Evolutionary conservation across 164 flowering plant genomes (phyloP).

Genomic region (Stephania japonica): DNA sequence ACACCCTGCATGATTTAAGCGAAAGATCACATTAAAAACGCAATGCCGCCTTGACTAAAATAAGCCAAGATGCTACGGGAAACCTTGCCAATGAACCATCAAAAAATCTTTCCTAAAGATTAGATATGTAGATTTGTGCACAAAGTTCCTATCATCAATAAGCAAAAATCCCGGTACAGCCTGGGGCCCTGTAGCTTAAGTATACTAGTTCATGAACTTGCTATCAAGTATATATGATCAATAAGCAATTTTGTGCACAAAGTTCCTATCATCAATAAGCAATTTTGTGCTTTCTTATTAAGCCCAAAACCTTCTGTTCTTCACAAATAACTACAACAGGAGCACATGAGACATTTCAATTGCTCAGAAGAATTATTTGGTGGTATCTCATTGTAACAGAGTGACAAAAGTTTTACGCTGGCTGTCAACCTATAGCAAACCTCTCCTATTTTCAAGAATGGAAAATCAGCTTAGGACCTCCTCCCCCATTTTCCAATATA

Average conservation of each 20-base stretch:
- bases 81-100: neutral
- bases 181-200: neutral
- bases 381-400: no score
- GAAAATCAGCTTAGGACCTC: no score
- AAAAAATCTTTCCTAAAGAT: neutral
- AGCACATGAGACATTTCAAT: neutral
- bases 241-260: no score
- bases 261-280: neutral
- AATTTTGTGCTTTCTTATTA: neutral
- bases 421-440: no score
- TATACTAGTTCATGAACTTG: neutral
- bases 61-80: neutral
- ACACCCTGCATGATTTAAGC: conserved; percentile 40
- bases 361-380: no score
- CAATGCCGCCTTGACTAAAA: neutral
- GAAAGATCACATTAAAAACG: neutral
- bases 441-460: no score
- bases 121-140: neutral
- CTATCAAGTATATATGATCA: no score
- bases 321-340: neutral
- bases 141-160: neutral
- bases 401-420: no score
- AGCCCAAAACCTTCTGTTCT: no score
- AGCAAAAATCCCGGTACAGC: neutral
- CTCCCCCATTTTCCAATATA: no score